Evolutionary conservation across 345 rosid genomes (phyloP).

Genomic region (Erysimum cheiranthoides): DNA sequence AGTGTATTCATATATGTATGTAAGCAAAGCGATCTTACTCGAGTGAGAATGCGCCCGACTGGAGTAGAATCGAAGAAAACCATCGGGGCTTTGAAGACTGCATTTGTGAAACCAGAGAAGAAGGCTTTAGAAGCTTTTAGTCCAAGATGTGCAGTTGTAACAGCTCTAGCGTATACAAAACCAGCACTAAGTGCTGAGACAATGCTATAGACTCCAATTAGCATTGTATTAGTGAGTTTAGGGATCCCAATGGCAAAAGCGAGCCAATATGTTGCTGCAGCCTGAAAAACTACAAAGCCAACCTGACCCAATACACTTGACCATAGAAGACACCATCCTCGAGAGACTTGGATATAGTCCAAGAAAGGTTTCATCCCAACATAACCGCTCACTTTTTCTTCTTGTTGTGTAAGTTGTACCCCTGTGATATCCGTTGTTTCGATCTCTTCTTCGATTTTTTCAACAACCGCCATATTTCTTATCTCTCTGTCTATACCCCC

Average conservation of each 20-base stretch:
- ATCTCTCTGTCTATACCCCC: slow-evolving; percentile 15
- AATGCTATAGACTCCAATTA: slow-evolving; percentile 66
- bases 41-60: slow-evolving; percentile 71
- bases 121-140: slow-evolving; percentile 70
- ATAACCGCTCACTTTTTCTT: slow-evolving; percentile 66
- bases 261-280: slow-evolving; percentile 76
- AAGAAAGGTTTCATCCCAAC: slow-evolving; percentile 67
- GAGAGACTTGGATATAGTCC: slow-evolving; percentile 63
- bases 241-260: slow-evolving; percentile 68
- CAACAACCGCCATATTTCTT: slow-evolving; percentile 33
- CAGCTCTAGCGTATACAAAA: slow-evolving; percentile 55
- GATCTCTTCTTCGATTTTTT: slow-evolving; percentile 40
- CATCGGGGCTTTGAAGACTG: slow-evolving; percentile 77
- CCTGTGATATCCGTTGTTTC: slow-evolving; percentile 44
- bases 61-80: slow-evolving; percentile 84
- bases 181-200: slow-evolving; percentile 62
- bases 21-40: slow-evolving; percentile 53
- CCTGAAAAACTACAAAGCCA: slow-evolving; percentile 61
- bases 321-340: slow-evolving; percentile 50
- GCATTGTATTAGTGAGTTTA: slow-evolving; percentile 43
- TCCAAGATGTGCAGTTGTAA: slow-evolving; percentile 59
- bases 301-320: slow-evolving; percentile 45
- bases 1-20: slow-evolving; percentile 15
- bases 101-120: slow-evolving; percentile 66
- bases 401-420: slow-evolving; percentile 70